phyloP scores from a whole-genome alignment of 1,139 yeast species.

The Tardiomyces depauwii region DNA sequence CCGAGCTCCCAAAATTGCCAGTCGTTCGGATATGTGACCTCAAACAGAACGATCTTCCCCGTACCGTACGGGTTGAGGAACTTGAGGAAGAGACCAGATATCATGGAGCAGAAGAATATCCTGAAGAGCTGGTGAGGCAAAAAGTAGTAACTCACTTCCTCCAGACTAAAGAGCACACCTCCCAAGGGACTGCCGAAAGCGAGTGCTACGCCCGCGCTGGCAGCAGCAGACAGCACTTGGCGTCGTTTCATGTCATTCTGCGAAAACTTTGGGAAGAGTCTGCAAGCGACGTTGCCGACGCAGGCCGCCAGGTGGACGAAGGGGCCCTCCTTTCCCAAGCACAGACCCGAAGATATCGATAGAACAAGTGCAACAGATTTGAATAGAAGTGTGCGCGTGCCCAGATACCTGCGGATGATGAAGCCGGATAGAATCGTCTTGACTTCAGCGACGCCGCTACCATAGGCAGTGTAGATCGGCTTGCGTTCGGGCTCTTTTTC shows the following conservation, averaged over 20 bases:
- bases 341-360: constrained; percentile 71
- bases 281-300: constrained; percentile 58
- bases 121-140: not conserved
- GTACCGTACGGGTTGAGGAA: constrained; percentile 82
- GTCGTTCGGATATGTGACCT: constrained; percentile 69
- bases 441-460: constrained; percentile 94
- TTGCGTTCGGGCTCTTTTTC: constrained; percentile 33
- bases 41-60: constrained; percentile 87
- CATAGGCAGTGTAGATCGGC: constrained; percentile 52
- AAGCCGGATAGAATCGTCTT: constrained; percentile 93
- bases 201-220: constrained; percentile 88
- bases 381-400: constrained; percentile 57
- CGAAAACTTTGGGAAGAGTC: constrained; percentile 36
- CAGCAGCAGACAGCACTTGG: constrained; percentile 71
- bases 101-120: constrained; percentile 70
- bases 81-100: constrained; percentile 69
- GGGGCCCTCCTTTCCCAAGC: constrained; percentile 82
- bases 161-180: constrained; percentile 79
- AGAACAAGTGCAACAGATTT: constrained; percentile 78
- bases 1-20: constrained; percentile 89
- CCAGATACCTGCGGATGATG: constrained; percentile 65
- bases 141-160: constrained; percentile 51
- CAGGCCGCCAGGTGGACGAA: constrained; percentile 81
- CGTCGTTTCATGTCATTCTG: constrained; percentile 30
- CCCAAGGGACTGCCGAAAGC: constrained; percentile 95